phyloP scores from a whole-genome alignment of 169 alveolate species.

The Babesia sp. region DNA sequence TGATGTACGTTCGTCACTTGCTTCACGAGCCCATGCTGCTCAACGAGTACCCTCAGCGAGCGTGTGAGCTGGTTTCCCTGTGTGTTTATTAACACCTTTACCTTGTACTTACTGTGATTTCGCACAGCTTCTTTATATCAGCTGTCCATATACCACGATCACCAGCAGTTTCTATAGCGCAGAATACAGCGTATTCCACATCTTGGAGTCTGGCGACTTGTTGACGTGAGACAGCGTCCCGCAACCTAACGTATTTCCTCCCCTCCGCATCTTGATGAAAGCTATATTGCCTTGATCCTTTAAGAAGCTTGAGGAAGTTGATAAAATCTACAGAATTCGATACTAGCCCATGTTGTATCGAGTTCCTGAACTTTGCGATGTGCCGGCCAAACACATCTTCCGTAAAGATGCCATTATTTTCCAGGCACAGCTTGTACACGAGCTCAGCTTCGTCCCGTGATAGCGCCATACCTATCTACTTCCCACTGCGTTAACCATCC shows the following conservation, averaged over 20 bases:
- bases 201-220: constrained; percentile 80
- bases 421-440: constrained; percentile 58
- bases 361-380: constrained; percentile 49
- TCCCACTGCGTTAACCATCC: neutral
- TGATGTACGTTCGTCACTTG: constrained; percentile 88
- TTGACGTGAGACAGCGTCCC: constrained; percentile 80
- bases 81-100: neutral
- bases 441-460: constrained; percentile 53
- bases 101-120: constrained; percentile 68
- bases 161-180: constrained; percentile 89
- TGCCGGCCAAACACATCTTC: constrained; percentile 56
- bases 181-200: constrained; percentile 84
- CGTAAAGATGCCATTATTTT: constrained; percentile 56
- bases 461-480: neutral
- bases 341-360: constrained; percentile 46
- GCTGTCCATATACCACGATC: constrained; percentile 91
- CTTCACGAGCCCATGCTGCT: constrained; percentile 80
- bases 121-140: constrained; percentile 86
- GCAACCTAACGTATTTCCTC: constrained; percentile 63
- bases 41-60: constrained; percentile 83
- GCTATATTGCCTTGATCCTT: constrained; percentile 46
- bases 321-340: constrained; percentile 53
- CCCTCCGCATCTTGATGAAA: constrained; percentile 48
- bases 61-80: constrained; percentile 87
- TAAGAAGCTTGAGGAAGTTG: constrained; percentile 44